A percentile compares a stretch with the other conserved stretches of the same genome.
These are phyloP conservation scores for Colletotrichum sp. DNA, from an alignment of 2,329 filamentous ascomycete species.

Conservation along the genomic window DNA sequence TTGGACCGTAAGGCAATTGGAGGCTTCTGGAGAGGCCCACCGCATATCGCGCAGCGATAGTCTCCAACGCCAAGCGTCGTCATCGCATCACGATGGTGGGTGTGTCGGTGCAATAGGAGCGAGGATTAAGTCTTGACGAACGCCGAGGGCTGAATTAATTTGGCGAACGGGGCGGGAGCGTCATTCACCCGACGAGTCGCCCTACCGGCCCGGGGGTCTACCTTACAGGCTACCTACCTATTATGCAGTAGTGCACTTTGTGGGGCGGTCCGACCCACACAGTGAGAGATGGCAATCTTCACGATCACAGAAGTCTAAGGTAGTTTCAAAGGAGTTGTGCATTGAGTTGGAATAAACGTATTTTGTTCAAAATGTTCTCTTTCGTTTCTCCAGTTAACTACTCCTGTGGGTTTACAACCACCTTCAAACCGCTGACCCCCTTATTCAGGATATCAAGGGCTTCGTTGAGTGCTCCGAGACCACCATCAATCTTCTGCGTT, in stretches of 20 bases:
- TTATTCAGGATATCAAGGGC: not conserved
- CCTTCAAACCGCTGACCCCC: constrained; percentile 3
- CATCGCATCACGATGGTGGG: not conserved
- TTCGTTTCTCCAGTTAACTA: not conserved
- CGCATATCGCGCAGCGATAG: not conserved
- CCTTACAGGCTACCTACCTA: too few species aligned
- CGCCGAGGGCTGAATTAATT: not conserved
- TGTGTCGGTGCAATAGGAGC: not conserved
- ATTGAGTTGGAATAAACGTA: not conserved
- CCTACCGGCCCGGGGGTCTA: too few species aligned
- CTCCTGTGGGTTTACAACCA: not conserved
- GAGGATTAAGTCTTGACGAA: not conserved
- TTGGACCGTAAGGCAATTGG: not conserved
- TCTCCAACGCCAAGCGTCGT: not conserved
- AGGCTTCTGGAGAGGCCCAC: not conserved
- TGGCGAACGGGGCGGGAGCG: not conserved
- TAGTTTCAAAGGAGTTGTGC: not conserved
- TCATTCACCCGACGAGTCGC: not conserved
- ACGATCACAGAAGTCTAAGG: not conserved
- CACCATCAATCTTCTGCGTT: not conserved
- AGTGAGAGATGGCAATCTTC: not conserved
- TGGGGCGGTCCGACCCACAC: not conserved
- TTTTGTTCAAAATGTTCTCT: not conserved
- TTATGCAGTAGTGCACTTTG: too few species aligned
- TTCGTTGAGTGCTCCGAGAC: not conserved